A percentile compares a stretch with the other conserved stretches of the same genome.
Evolutionary conservation across 139 green algal genomes (phyloP).

Genomic region (Mesotaenium endlicherianum): DNA sequence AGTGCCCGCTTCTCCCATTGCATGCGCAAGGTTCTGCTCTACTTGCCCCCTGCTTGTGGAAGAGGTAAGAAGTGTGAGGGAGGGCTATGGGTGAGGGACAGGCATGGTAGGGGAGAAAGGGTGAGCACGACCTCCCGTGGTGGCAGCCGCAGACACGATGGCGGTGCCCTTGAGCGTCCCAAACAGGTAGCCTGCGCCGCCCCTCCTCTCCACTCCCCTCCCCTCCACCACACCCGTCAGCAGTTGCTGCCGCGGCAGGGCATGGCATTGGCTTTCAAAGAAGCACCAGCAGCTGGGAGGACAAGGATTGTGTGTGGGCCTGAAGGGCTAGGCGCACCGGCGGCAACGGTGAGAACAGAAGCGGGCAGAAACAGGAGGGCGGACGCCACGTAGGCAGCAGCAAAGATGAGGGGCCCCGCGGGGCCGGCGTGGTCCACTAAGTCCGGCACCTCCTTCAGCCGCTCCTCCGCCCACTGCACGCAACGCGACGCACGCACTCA

Average conservation of each 20-base stretch:
- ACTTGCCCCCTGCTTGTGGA: too few species aligned
- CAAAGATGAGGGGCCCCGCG: constrained; percentile 12
- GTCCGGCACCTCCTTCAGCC: neutral
- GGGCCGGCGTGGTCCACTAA: neutral
- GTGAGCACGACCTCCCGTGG: constrained; percentile 48
- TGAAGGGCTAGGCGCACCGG: neutral
- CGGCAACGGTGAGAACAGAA: constrained; percentile 46
- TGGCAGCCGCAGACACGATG: constrained; percentile 74
- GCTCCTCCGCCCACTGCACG: neutral
- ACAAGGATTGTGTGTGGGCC: neutral
- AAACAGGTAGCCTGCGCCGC: constrained; percentile 67
- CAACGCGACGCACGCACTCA: too few species aligned
- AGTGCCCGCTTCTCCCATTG: too few species aligned
- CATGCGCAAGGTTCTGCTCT: too few species aligned
- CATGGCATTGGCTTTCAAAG: neutral
- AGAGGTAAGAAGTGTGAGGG: too few species aligned
- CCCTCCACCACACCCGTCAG: neutral
- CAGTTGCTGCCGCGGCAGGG: neutral
- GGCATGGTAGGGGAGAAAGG: neutral
- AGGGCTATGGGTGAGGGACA: neutral
- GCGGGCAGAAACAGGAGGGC: constrained; percentile 48
- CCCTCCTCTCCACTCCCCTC: neutral
- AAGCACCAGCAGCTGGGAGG: neutral
- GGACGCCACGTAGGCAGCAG: constrained; percentile 25
- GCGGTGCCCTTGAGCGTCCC: constrained; percentile 70